These are phyloP conservation scores for Arxiozyma slooffiae DNA, from an alignment of 1,139 yeast species.

Conservation along the genomic window DNA sequence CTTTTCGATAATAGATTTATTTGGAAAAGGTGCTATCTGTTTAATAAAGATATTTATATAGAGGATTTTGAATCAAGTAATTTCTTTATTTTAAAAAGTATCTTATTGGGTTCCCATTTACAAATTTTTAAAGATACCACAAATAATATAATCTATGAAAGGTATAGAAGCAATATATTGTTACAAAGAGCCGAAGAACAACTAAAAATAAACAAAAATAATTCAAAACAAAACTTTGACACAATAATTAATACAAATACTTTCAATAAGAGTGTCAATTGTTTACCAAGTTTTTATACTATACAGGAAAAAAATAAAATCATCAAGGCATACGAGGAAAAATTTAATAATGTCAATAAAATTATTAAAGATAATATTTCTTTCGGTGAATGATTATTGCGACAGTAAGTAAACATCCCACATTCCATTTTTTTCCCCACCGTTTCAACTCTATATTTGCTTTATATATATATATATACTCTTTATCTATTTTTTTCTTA, in stretches of 20 bases:
- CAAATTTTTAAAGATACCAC: constrained; percentile 67
- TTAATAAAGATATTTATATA: constrained; percentile 34
- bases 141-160: constrained; percentile 57
- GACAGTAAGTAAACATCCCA: too few relatives aligned
- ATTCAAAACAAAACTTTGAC: not conserved
- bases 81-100: constrained; percentile 55
- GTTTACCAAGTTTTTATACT: not conserved
- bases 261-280: not conserved
- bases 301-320: constrained; percentile 14
- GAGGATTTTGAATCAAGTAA: constrained; percentile 54
- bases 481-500: too few relatives aligned
- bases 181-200: constrained; percentile 3
- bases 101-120: constrained; percentile 64
- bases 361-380: constrained; percentile 7
- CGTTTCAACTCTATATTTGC: too few relatives aligned
- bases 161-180: constrained; percentile 50
- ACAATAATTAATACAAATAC: not conserved
- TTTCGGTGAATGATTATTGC: not conserved
- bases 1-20: not conserved
- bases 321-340: constrained; percentile 19
- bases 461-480: too few relatives aligned
- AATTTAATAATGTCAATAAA: constrained; percentile 15
- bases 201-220: not conserved
- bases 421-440: not conserved
- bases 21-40: constrained; percentile 22